Conservation (phyloP, 306 rosid species). For the Potentilla sterilis region DNA sequence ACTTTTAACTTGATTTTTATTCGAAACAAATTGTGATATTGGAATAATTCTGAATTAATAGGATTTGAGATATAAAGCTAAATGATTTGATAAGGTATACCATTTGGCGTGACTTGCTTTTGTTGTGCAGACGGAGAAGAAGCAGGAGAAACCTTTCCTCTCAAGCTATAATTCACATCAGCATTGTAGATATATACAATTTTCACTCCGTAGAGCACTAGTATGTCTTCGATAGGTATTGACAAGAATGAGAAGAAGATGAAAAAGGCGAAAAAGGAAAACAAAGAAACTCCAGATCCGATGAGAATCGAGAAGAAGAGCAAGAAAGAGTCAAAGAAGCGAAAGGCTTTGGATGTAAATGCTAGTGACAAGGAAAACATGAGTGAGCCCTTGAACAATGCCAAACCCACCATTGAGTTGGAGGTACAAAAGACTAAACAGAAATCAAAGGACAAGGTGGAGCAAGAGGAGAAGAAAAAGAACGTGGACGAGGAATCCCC, state of each 20-base stretch:
- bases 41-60: no score
- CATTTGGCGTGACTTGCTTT: no score
- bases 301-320: conserved; percentile 25
- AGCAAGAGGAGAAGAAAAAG: conserved; percentile 13
- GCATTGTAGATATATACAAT: no score
- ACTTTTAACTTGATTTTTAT: no score
- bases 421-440: neutral
- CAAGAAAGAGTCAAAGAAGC: conserved; percentile 48
- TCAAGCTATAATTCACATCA: no score
- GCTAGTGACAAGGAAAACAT: conserved; percentile 31
- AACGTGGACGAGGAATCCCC: conserved; percentile 34
- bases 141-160: no score
- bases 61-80: no score
- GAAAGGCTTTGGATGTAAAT: conserved; percentile 48
- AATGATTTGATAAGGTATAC: no score
- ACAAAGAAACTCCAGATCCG: neutral
- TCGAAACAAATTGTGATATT: no score
- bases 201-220: neutral
- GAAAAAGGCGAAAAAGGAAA: conserved; percentile 24
- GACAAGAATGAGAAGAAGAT: conserved; percentile 44
- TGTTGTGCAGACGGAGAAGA: no score
- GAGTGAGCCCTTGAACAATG: conserved; percentile 30
- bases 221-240: neutral
- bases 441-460: conserved; percentile 13
- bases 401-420: conserved; percentile 17